Conservation (phyloP, 2,329 filamentous ascomycete species). For the Fusarium goolgardi region DNA sequence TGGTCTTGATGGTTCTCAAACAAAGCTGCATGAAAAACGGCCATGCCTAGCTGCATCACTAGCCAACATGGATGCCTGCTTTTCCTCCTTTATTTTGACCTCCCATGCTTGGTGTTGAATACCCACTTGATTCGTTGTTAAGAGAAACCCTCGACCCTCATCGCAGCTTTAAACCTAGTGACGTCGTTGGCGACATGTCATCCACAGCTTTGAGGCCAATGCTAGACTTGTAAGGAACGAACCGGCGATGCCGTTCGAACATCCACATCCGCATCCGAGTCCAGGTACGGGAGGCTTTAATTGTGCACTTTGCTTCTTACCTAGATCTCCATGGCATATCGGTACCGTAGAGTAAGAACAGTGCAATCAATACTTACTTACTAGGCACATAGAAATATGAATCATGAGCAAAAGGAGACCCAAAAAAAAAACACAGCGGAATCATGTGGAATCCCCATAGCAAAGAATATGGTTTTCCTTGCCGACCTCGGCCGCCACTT, state of each 20-base stretch:
- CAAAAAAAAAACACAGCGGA: background rate
- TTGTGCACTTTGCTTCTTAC: slow-evolving; percentile 1
- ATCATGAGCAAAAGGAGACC: slow-evolving; percentile 25
- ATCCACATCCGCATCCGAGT: slow-evolving; percentile 13
- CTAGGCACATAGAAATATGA: background rate
- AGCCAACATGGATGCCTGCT: background rate
- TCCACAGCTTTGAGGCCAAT: slow-evolving; percentile 8
- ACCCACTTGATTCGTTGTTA: slow-evolving; percentile 11
- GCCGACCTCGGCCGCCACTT: slow-evolving; percentile 27
- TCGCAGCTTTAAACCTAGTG: slow-evolving; percentile 13
- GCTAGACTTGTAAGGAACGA: background rate
- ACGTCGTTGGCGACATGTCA: slow-evolving; percentile 16
- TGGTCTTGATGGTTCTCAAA: background rate
- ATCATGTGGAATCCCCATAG: slow-evolving; percentile 25
- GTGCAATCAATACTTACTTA: background rate
- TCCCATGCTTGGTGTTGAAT: slow-evolving; percentile 1
- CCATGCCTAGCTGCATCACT: slow-evolving; percentile 2
- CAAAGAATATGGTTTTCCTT: slow-evolving; percentile 2
- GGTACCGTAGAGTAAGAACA: background rate
- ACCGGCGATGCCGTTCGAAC: slow-evolving; percentile 31
- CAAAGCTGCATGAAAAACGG: background rate
- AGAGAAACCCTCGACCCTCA: background rate
- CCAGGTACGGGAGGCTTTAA: slow-evolving; percentile 15
- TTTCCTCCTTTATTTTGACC: slow-evolving; percentile 1
- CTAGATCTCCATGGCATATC: slow-evolving; percentile 5